Evolutionary conservation across 2,329 filamentous ascomycete species (phyloP), one percentile per base, ranked within the genome.

Genomic region (Davidsoniella virescens): DNA sequence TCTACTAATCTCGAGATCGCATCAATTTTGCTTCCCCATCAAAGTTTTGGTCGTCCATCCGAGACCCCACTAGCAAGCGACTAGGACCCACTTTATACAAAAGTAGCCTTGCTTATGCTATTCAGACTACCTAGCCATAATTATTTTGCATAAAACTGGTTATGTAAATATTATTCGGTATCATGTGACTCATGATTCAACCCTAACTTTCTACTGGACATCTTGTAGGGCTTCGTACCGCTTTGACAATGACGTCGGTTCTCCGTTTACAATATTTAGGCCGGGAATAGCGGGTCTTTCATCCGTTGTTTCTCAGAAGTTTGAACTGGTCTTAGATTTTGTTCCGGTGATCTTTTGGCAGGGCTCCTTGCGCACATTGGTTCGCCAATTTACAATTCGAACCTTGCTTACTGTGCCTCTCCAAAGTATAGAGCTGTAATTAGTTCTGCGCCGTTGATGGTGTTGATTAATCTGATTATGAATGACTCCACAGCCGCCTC

Each of bases 11-110:
- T 42, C 20, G 20, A 20, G 20, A 20, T 20, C 5, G 20, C 16
- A 44, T 38, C 42, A 44, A 50, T 44, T 50, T 50, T 50, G 41
- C 41, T 40, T 50, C 42, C 41, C 29, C 36, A 33, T 23, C 23
- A 50, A 50, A 50, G n/a, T 44, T 50, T 50, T 40, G 16, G 20
- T 16, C 16, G 26, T 17, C 23, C 20, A 44, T 16, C 43, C 4
- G 25, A 23, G 29, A 26, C 20, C 25, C 43, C 38, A 40, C 17
- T 16, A 16, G n/a, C 38, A 38, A 12, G 17, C 38, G 5, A 18
- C 12, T 14, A 7, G 38, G 7, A 5, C n/a, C 26, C 26, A 33
- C 26, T 9, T 33, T 12, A 33, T 25, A 43, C 6, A 20, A 17
- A 23, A 23, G 25, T 14, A 25, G 17, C 40, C 40, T 43, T 43